phyloP scores from a whole-genome alignment of 2,329 filamentous ascomycete species.

The Akanthomyces lecanii region DNA sequence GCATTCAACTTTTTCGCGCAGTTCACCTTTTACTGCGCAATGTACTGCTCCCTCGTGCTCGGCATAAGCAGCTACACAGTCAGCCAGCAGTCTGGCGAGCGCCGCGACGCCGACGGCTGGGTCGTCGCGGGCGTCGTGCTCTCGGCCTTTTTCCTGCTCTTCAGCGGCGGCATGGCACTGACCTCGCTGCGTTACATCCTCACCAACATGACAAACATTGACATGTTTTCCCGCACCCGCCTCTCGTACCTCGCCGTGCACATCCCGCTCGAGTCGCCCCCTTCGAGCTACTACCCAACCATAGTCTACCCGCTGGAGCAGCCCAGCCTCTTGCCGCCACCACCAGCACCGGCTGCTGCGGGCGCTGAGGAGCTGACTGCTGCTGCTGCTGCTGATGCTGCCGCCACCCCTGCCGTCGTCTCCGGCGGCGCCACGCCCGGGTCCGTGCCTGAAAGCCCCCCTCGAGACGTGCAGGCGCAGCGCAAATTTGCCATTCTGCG shows the following conservation, averaged over 20 bases:
- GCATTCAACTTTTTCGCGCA: slow-evolving; percentile 91
- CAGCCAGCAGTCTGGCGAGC: slow-evolving; percentile 46
- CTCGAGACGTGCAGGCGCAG: slow-evolving; percentile 44
- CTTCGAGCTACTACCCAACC: slow-evolving; percentile 42
- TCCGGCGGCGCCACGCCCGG: too few relatives aligned
- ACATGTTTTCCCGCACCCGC: slow-evolving; percentile 61
- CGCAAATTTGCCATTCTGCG: slow-evolving; percentile 76
- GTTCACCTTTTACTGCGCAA: slow-evolving; percentile 68
- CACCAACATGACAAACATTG: slow-evolving; percentile 78
- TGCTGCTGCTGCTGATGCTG: not conserved
- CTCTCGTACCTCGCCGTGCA: slow-evolving; percentile 72
- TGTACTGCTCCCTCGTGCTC: slow-evolving; percentile 63
- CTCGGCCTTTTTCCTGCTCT: slow-evolving; percentile 71
- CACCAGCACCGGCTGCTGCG: slow-evolving; percentile 10
- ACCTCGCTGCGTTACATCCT: slow-evolving; percentile 68
- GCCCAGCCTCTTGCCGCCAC: slow-evolving; percentile 22
- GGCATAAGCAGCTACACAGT: slow-evolving; percentile 62
- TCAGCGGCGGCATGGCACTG: slow-evolving; percentile 70
- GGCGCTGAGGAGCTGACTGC: not conserved
- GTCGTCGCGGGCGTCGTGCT: slow-evolving; percentile 65
- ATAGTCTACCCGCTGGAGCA: slow-evolving; percentile 57
- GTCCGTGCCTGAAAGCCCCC: not conserved
- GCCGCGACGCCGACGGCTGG: slow-evolving; percentile 46
- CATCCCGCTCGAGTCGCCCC: slow-evolving; percentile 49
- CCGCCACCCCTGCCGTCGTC: slow-evolving; percentile 3